Evolutionary conservation across 441 rosid species (phyloP).

Genomic region (Erodium chrysanthum): DNA sequence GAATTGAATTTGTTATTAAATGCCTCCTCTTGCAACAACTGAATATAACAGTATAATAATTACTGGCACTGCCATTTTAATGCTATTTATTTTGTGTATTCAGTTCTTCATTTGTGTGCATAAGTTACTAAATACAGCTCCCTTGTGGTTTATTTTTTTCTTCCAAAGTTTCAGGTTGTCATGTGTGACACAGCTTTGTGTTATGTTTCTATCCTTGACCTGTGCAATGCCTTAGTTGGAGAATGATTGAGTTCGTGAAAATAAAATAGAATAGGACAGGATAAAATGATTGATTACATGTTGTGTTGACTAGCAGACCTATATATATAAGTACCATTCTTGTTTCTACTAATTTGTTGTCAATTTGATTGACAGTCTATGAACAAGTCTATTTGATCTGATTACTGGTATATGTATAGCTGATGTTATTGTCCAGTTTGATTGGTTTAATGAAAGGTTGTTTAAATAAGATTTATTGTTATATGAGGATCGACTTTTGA

Average conservation of each 20-base stretch:
- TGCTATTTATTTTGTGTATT: no score
- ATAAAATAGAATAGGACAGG: neutral
- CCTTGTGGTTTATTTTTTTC: neutral
- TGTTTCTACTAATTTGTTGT: neutral
- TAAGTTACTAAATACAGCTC: neutral
- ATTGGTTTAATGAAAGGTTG: no score
- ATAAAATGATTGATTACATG: neutral
- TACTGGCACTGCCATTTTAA: neutral
- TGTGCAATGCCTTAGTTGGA: neutral
- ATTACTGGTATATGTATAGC: no score
- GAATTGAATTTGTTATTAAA: constrained; percentile 2
- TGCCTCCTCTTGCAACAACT: neutral
- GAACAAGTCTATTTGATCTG: no score
- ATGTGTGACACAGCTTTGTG: no score
- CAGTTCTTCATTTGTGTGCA: neutral
- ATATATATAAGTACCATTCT: neutral
- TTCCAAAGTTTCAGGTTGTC: no score
- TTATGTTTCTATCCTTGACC: neutral
- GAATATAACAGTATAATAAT: neutral
- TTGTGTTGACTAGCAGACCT: neutral
- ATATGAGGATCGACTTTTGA: no score
- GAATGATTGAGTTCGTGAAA: constrained; percentile 1
- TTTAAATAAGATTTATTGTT: no score
- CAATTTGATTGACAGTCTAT: no score
- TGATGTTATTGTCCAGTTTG: no score